Evolutionary conservation across 148 eudicot genomes (phyloP).

Genomic region (Arbutus unedo): DNA sequence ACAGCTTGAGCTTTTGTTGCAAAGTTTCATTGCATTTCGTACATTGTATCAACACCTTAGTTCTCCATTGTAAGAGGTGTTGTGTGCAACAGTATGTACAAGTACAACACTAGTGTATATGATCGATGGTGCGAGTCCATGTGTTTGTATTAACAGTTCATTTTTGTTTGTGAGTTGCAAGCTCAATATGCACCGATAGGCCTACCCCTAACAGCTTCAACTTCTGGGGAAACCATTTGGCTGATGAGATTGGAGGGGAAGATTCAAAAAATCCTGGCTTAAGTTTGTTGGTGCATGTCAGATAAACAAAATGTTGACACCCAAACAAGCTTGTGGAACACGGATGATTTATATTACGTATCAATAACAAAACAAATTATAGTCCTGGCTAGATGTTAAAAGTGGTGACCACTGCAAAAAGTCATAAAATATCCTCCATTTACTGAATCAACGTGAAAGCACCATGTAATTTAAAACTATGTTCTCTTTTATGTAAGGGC

Average conservation of each 20-base stretch:
- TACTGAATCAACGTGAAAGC: neutral
- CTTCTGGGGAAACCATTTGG: neutral
- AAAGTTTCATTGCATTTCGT: neutral
- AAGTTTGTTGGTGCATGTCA: too few species aligned
- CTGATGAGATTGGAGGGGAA: neutral
- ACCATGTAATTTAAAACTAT: neutral
- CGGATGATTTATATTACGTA: neutral
- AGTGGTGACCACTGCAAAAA: neutral
- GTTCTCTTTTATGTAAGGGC: neutral
- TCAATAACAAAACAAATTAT: neutral
- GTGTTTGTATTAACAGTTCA: neutral
- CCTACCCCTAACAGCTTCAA: neutral
- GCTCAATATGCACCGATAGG: neutral
- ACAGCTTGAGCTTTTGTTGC: neutral
- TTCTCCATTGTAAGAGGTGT: neutral
- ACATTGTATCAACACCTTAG: neutral
- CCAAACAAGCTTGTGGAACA: neutral
- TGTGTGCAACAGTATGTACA: neutral
- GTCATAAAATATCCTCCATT: neutral
- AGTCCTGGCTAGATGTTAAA: neutral
- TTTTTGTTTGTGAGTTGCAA: neutral
- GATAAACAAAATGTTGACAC: neutral
- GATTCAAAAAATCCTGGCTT: too few species aligned
- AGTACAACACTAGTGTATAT: neutral
- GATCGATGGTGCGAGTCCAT: neutral